phyloP scores from a whole-genome alignment of 1,284 basidiomycete species.

The Heliocybe sulcata region DNA sequence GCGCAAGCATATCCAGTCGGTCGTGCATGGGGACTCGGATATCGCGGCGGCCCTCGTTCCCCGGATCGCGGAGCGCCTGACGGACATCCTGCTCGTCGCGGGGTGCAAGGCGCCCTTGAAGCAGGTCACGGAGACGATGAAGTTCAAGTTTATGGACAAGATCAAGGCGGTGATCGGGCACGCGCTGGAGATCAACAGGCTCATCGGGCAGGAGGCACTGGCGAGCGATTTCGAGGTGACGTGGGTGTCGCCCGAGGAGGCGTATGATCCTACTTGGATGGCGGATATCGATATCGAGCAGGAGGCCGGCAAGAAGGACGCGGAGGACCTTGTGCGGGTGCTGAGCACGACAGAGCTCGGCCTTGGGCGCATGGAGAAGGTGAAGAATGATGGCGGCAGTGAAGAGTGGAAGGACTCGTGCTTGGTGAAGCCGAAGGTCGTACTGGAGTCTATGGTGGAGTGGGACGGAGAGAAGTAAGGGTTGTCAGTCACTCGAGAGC shows the following conservation, averaged over 20 bases:
- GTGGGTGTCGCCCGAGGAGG: not conserved
- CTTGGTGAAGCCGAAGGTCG: not conserved
- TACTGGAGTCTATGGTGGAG: conserved; percentile 1
- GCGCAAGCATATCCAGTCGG: not conserved
- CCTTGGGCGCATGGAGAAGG: not conserved
- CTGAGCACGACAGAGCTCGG: not conserved
- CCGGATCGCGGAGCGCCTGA: not conserved
- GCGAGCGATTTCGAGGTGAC: not conserved
- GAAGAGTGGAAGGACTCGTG: conserved; percentile 1
- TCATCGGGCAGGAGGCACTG: not conserved
- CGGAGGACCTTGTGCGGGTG: not conserved
- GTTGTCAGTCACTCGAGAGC: not conserved
- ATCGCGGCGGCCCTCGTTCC: not conserved
- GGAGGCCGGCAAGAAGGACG: not conserved
- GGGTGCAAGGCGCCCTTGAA: not conserved
- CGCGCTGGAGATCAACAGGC: not conserved
- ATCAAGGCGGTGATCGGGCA: not conserved
- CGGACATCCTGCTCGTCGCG: conserved; percentile 1
- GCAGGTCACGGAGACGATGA: not conserved
- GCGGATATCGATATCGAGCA: not conserved
- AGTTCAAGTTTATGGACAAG: not conserved
- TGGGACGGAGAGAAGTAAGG: not conserved
- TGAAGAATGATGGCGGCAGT: not conserved
- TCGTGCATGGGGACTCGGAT: not conserved
- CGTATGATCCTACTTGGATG: conserved; percentile 1